These are phyloP conservation scores for Pseudopyricularia cyperi DNA, from an alignment of 2,329 filamentous ascomycete genomes.

Conservation along the genomic window DNA sequence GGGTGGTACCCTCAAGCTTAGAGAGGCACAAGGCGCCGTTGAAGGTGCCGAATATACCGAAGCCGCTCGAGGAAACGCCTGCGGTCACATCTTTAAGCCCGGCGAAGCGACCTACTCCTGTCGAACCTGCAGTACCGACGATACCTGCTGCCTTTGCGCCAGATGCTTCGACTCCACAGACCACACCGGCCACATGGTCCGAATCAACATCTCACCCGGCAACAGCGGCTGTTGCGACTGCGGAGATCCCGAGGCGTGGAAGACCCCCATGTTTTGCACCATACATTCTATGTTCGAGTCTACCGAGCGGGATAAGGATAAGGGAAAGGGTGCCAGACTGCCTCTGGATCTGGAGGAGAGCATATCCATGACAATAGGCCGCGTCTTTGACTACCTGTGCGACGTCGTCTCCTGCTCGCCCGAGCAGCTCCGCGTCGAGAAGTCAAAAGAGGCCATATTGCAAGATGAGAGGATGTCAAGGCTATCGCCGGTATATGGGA, in stretches of 20 bases:
- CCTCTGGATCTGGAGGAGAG: slow-evolving; percentile 64
- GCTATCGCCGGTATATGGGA: slow-evolving; percentile 63
- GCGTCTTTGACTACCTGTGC: slow-evolving; percentile 86
- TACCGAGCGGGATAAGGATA: slow-evolving; percentile 36
- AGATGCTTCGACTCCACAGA: slow-evolving; percentile 93
- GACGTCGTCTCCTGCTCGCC: slow-evolving; percentile 97
- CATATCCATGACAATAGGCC: slow-evolving; percentile 74
- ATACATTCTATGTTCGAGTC: slow-evolving; percentile 62
- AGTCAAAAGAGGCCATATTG: slow-evolving; percentile 68
- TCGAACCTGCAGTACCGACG: slow-evolving; percentile 86
- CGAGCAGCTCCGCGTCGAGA: slow-evolving; percentile 78
- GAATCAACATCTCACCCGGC: slow-evolving; percentile 40
- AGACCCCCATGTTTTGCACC: slow-evolving; percentile 73
- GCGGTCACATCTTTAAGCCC: slow-evolving; percentile 91
- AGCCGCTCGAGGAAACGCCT: slow-evolving; percentile 80
- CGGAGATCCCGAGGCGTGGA: slow-evolving; percentile 91
- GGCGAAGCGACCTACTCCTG: slow-evolving; percentile 92
- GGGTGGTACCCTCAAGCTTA: slow-evolving; percentile 58
- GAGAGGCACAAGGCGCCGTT: slow-evolving; percentile 79
- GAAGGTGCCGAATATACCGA: slow-evolving; percentile 93
- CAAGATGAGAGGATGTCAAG: slow-evolving; percentile 73
- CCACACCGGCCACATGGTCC: slow-evolving; percentile 84
- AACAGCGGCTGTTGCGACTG: slow-evolving; percentile 63
- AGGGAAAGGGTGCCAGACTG: slow-evolving; percentile 48
- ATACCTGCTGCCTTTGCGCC: slow-evolving; percentile 89